Conservation (phyloP, 2,329 filamentous ascomycete genomes). For the Diaporthe citrichinensis region DNA sequence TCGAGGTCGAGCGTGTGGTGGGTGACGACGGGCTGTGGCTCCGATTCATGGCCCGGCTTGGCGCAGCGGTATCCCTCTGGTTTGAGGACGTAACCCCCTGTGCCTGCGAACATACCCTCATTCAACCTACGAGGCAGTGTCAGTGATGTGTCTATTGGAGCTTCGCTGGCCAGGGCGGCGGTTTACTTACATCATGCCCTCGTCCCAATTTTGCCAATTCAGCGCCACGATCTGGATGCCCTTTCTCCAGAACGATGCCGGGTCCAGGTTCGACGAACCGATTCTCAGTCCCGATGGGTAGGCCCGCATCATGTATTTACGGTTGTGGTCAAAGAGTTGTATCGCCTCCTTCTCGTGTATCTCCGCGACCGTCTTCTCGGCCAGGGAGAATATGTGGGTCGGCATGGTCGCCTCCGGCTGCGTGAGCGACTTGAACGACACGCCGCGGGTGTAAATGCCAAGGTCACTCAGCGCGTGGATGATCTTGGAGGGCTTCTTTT, state of each 20-base stretch:
- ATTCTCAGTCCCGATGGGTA: constrained; percentile 89
- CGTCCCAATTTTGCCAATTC: constrained; percentile 94
- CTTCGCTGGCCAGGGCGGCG: too few relatives aligned
- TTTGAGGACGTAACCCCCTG: constrained; percentile 89
- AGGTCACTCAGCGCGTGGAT: constrained; percentile 81
- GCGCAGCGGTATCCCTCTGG: constrained; percentile 69
- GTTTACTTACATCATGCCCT: constrained; percentile 81
- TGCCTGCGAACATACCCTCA: constrained; percentile 89
- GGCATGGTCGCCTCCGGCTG: constrained; percentile 79
- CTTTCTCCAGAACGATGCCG: constrained; percentile 86
- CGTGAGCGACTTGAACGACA: constrained; percentile 83
- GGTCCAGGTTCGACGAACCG: constrained; percentile 88
- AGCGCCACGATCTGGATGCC: constrained; percentile 92
- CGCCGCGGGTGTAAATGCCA: constrained; percentile 86
- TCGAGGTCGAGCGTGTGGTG: constrained; percentile 76
- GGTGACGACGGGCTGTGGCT: constrained; percentile 59
- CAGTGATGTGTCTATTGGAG: neutral
- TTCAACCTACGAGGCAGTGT: constrained; percentile 67
- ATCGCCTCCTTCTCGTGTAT: constrained; percentile 64
- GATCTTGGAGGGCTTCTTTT: constrained; percentile 72
- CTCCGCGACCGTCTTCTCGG: constrained; percentile 75
- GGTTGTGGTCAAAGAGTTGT: constrained; percentile 84
- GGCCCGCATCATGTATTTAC: constrained; percentile 84
- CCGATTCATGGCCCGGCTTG: constrained; percentile 35
- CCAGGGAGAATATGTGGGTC: constrained; percentile 78